Base-by-base conservation (phyloP, 1,284 basidiomycete species). In the Kalmanozyma brasiliensis region DNA sequence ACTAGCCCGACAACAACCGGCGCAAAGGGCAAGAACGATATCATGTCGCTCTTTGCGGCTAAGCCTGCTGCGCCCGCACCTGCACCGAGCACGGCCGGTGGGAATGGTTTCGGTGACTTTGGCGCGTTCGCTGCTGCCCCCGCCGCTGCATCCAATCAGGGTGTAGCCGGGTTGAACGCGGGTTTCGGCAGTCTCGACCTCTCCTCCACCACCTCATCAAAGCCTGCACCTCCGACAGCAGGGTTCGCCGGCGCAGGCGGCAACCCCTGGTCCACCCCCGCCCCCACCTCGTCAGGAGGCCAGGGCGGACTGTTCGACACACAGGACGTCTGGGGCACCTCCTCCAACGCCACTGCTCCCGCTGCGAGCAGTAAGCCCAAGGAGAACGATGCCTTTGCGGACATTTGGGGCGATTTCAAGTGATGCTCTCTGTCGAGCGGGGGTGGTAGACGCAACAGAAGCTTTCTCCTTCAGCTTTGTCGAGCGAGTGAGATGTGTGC, bases 31-130 rank as follows among this genome's bases (percentile, higher is more conserved):
- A 94, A 93, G 77, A 87, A 91, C 60, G 90, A 94, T 72, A 94
- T 95, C 73, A 85, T 95, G 35, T 92, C 91, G 0, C 86, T 94
- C 41, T 94, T 92, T 11, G 49, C 68, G 7, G 38, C 65, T 30
- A 49, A 49, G 23, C 45, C 59, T 3, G 38, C 63, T n/a, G 29
- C 53, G 4, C 14, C 49, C 13, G 6, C 62, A 0, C 14, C 46
- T 9, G 26, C 36, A 19, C n/a, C 42, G 7, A 20, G 7, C 22
- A 44, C 14, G 13, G 36, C 19, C 10, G 43, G 26, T 29, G 26
- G 26, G 26, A 11, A 11, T 29, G 26, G 26, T 0, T 74, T 67
- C 22, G 67, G 63, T 20, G 72, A 58, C n/a, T 59, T 71, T 40
- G 35, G n/a, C n/a, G n/a, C n/a, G n/a, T n/a, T n/a, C n/a, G n/a